These are phyloP conservation scores for Euptelea pleiosperma DNA, from an alignment of 164 flowering plant species.

Conservation along the genomic window DNA sequence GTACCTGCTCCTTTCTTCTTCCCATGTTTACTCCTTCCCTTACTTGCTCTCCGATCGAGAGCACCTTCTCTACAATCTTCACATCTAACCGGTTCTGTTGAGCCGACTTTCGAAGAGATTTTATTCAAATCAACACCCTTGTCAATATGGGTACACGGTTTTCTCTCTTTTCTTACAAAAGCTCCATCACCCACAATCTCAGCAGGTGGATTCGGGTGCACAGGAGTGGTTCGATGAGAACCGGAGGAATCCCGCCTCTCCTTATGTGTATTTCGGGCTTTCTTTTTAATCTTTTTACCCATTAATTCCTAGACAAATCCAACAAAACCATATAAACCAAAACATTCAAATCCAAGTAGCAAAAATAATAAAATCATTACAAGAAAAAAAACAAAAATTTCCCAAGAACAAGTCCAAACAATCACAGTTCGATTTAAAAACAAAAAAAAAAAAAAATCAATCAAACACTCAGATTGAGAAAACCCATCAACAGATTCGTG, in stretches of 20 bases:
- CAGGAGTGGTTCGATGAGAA: conserved; percentile 21
- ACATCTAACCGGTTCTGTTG: conserved; percentile 40
- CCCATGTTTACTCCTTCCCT: conserved; percentile 63
- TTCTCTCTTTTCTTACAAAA: conserved; percentile 37
- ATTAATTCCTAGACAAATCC: conserved; percentile 42
- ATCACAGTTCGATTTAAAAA: no score
- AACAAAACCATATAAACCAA: conserved; percentile 14
- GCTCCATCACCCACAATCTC: conserved; percentile 33
- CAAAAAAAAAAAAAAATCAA: background rate
- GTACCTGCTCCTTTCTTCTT: conserved; percentile 50
- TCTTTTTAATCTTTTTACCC: conserved; percentile 82
- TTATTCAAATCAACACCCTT: conserved; percentile 50
- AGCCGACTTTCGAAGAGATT: conserved; percentile 38
- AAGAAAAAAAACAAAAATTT: background rate
- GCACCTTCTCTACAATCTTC: conserved; percentile 65
- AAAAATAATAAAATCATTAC: background rate
- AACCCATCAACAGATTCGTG: conserved; percentile 9
- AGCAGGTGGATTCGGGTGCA: conserved; percentile 13
- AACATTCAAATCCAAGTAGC: background rate
- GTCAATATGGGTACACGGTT: conserved; percentile 53
- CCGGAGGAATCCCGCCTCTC: conserved; percentile 36
- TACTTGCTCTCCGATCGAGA: conserved; percentile 42
- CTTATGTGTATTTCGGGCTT: conserved; percentile 43
- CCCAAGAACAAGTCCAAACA: no score
- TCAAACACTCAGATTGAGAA: background rate